Evolutionary conservation across 1,284 basidiomycete species (phyloP).

Genomic region (Cryptococcus floricola): DNA sequence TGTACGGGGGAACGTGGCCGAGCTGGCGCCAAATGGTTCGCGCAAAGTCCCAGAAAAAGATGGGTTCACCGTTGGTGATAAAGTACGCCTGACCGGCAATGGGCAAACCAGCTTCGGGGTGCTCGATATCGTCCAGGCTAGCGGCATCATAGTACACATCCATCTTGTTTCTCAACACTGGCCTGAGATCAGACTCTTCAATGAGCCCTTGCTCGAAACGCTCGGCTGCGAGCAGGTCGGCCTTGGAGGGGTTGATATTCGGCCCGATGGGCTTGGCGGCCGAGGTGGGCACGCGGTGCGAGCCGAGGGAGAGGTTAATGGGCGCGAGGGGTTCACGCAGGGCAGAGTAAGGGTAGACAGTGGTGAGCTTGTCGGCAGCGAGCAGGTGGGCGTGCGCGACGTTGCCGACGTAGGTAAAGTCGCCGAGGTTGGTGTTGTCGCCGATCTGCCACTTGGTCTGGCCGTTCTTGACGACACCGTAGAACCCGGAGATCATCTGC

Average conservation of each 20-base stretch:
- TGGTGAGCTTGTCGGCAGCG: conserved; percentile 66
- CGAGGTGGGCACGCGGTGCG: conserved; percentile 67
- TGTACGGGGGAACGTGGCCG: conserved; percentile 58
- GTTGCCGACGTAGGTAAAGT: conserved; percentile 97
- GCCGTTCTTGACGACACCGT: conserved; percentile 71
- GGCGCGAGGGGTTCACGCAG: conserved; percentile 62
- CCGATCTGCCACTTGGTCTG: conserved; percentile 94
- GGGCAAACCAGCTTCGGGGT: conserved; percentile 54
- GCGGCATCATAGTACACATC: conserved; percentile 55
- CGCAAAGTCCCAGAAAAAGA: conserved; percentile 94
- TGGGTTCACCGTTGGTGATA: conserved; percentile 95
- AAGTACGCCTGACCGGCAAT: conserved; percentile 95
- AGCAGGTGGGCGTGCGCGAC: conserved; percentile 92
- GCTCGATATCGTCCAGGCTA: conserved; percentile 15
- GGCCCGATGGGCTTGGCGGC: conserved; percentile 75
- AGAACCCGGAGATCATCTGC: conserved; percentile 76
- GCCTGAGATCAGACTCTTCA: conserved; percentile 52
- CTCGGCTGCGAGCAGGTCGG: conserved; percentile 59
- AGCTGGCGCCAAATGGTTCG: conserved; percentile 79
- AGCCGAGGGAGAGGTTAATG: conserved; percentile 62
- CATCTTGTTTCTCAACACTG: conserved; percentile 61
- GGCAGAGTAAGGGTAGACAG: conserved; percentile 45
- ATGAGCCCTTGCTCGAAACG: conserved; percentile 49
- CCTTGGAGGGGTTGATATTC: conserved; percentile 56
- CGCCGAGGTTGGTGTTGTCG: conserved; percentile 87